Evolutionary conservation across 2,329 filamentous ascomycete genomes (phyloP).

Genomic region (Tolypocladium inflatum): DNA sequence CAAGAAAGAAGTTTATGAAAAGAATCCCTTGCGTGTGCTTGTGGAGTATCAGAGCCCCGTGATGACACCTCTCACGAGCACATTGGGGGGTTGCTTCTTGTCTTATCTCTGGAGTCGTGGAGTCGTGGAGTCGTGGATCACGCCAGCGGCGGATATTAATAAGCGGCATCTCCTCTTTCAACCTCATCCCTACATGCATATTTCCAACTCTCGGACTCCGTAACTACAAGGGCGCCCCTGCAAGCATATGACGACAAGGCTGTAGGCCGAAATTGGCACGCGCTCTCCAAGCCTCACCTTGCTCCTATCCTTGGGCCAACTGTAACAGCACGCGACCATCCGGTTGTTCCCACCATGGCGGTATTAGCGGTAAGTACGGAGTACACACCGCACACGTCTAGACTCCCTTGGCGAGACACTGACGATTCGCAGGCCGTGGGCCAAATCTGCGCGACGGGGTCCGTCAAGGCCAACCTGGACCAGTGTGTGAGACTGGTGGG

Average conservation of each 20-base stretch:
- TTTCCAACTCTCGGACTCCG: neutral
- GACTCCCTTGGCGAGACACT: neutral
- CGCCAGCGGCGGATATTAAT: neutral
- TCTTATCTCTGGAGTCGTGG: neutral
- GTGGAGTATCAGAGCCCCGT: too few species aligned
- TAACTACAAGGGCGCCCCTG: neutral
- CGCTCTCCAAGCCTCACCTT: neutral
- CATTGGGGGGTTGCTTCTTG: too few species aligned
- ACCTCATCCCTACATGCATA: neutral
- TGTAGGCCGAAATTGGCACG: neutral
- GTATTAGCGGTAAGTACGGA: neutral
- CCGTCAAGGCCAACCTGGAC: constrained; percentile 66
- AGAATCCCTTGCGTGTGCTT: neutral
- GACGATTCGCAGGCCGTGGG: constrained; percentile 54
- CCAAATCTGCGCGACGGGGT: constrained; percentile 79
- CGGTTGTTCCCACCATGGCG: constrained; percentile 2
- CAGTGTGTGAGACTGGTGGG: constrained; percentile 65
- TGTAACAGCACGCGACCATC: neutral
- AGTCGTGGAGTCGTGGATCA: neutral
- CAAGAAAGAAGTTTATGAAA: neutral
- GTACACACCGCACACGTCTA: neutral
- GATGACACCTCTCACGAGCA: too few species aligned
- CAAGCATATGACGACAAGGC: neutral
- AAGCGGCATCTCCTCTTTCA: neutral
- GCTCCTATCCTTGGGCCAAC: neutral